Evolutionary conservation across 331 rosid species (phyloP).

Genomic region (Acacia pycnantha): DNA sequence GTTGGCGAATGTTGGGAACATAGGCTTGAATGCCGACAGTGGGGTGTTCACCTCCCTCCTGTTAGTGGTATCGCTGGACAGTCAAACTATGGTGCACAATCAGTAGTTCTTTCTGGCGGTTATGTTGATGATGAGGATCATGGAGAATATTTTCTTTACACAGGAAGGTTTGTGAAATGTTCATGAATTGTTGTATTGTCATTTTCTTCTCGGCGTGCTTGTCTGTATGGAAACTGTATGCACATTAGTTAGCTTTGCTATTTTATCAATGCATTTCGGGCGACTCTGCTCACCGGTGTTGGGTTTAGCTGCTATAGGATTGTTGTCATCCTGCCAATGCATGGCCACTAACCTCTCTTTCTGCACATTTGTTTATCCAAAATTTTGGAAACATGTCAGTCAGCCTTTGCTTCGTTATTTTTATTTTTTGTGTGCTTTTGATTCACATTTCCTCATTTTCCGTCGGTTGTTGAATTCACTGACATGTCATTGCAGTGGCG

Average conservation of each 20-base stretch:
- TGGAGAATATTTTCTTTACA: slow-evolving; percentile 80
- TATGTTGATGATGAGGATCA: slow-evolving; percentile 79
- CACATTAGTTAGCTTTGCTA: too few relatives aligned
- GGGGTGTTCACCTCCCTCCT: slow-evolving; percentile 80
- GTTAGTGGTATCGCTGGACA: slow-evolving; percentile 80
- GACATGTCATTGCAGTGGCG: slow-evolving; percentile 53
- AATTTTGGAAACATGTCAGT: neutral
- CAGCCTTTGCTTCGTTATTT: neutral
- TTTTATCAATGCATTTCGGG: neutral
- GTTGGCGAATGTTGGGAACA: slow-evolving; percentile 73
- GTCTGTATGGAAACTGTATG: neutral
- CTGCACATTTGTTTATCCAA: neutral
- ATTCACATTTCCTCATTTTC: neutral
- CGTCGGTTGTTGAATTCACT: neutral
- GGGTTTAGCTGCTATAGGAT: neutral
- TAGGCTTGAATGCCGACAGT: slow-evolving; percentile 70
- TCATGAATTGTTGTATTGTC: neutral
- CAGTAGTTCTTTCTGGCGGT: slow-evolving; percentile 83
- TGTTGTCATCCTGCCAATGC: neutral
- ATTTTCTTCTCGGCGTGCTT: neutral
- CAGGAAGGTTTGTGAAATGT: slow-evolving; percentile 58
- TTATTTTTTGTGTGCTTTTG: neutral
- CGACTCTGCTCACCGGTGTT: neutral
- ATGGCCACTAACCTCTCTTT: neutral
- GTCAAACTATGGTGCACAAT: slow-evolving; percentile 61